Percentiles rank a stretch among this genome's conserved stretches.
Conservation (phyloP, 768 basidiomycete genomes). For the Tubosaeta sp. region DNA sequence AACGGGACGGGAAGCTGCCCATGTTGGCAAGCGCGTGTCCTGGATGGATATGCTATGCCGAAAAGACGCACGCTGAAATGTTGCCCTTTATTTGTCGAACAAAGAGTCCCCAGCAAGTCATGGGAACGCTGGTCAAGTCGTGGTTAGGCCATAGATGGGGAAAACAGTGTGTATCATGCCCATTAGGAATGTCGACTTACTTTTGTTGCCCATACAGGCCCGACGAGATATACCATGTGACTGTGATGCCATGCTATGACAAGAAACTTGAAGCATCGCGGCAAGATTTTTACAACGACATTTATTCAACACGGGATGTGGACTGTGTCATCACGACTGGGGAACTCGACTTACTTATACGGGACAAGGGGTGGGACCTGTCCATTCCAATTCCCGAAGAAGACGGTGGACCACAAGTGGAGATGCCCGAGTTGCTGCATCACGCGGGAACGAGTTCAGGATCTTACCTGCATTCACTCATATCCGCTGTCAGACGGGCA, state of each 20-base stretch:
- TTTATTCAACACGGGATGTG: slow-evolving; percentile 83
- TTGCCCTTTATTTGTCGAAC: slow-evolving; percentile 83
- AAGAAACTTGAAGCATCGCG: slow-evolving; percentile 98
- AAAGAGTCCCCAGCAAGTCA: slow-evolving; percentile 91
- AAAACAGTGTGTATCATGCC: slow-evolving; percentile 51
- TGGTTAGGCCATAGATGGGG: slow-evolving; percentile 73
- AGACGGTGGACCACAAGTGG: slow-evolving; percentile 17
- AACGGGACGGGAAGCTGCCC: slow-evolving; percentile 49
- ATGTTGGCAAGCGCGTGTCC: slow-evolving; percentile 97
- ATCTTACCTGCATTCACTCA: slow-evolving; percentile 82
- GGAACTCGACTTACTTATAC: slow-evolving; percentile 83
- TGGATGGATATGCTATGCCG: slow-evolving; percentile 99
- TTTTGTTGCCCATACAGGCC: slow-evolving; percentile 46
- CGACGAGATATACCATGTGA: slow-evolving; percentile 88
- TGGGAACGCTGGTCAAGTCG: slow-evolving; percentile 89
- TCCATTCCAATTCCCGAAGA: slow-evolving; percentile 53
- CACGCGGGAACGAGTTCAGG: slow-evolving; percentile 90
- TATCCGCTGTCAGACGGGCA: slow-evolving; percentile 47
- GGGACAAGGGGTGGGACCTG: slow-evolving; percentile 78
- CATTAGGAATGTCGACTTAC: background rate
- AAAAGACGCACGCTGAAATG: slow-evolving; percentile 94
- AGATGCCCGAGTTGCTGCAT: slow-evolving; percentile 66
- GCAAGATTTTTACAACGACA: slow-evolving; percentile 82
- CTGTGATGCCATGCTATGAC: slow-evolving; percentile 99
- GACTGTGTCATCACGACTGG: slow-evolving; percentile 98